phyloP scores from a whole-genome alignment of 805 yeast species.

The Wickerhamiella spandovensis region DNA sequence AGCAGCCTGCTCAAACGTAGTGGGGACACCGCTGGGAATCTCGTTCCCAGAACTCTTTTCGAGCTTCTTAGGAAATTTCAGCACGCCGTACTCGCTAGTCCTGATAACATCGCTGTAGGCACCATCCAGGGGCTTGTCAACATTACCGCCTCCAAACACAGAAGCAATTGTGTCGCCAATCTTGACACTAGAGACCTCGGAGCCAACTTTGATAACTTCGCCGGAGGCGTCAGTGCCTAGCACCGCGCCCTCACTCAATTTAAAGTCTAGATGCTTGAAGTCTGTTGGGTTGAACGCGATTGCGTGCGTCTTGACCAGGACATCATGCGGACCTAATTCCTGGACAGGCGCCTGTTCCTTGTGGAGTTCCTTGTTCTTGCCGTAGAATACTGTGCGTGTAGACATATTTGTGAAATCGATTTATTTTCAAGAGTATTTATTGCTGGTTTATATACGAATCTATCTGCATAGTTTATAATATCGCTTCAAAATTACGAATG shows the following conservation, averaged over 20 bases:
- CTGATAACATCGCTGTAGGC: conserved; percentile 44
- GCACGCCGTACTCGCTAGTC: conserved; percentile 26
- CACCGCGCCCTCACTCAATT: conserved; percentile 35
- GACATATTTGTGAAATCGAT: neutral
- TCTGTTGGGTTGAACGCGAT: conserved; percentile 59
- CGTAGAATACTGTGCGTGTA: neutral
- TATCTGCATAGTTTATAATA: too few species aligned
- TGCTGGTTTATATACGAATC: too few species aligned
- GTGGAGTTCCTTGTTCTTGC: neutral
- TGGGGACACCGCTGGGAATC: conserved; percentile 28
- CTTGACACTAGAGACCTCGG: conserved; percentile 27
- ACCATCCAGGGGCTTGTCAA: conserved; percentile 33
- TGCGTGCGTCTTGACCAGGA: conserved; percentile 40
- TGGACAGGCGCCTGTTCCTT: conserved; percentile 9
- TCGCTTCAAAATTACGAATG: too few species aligned
- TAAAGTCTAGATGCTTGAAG: conserved; percentile 42
- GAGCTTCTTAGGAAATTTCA: conserved; percentile 19
- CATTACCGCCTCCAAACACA: conserved; percentile 40
- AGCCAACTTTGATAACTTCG: conserved; percentile 38
- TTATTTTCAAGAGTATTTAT: too few species aligned
- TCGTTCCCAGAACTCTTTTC: conserved; percentile 14
- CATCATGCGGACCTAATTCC: conserved; percentile 24
- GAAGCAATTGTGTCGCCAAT: conserved; percentile 48
- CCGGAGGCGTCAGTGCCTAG: conserved; percentile 54
- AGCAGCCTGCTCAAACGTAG: conserved; percentile 52